phyloP scores from a whole-genome alignment of 2,329 filamentous ascomycete species.

The Rhexocercosporidium sp. region DNA sequence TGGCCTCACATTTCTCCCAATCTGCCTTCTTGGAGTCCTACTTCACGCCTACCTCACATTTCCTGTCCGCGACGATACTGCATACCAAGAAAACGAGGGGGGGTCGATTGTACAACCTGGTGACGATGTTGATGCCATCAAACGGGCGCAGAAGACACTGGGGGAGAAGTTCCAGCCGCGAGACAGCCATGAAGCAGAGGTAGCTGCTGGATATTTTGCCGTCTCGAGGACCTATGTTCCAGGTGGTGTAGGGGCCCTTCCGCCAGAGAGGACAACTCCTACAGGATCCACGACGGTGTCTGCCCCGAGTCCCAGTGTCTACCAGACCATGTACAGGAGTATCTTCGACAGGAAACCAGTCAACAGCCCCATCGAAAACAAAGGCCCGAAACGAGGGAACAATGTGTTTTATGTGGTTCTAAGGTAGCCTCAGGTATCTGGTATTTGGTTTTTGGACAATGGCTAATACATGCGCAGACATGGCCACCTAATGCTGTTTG shows the following conservation, averaged over 20 bases:
- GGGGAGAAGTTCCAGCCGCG: conserved; percentile 65
- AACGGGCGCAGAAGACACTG: conserved; percentile 61
- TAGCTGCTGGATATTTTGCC: conserved; percentile 92
- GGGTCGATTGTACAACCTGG: conserved; percentile 59
- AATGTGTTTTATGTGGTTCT: conserved; percentile 95
- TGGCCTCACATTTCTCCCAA: conserved; percentile 85
- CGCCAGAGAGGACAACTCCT: conserved; percentile 83
- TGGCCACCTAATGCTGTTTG: conserved; percentile 96
- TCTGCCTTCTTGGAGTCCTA: conserved; percentile 66
- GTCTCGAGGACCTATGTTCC: conserved; percentile 92
- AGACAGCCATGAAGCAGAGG: conserved; percentile 69
- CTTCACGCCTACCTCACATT: conserved; percentile 72
- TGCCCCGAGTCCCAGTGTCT: conserved; percentile 88
- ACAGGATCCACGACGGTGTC: conserved; percentile 76
- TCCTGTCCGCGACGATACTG: conserved; percentile 55
- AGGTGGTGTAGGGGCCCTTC: conserved; percentile 90
- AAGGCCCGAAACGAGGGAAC: conserved; percentile 61
- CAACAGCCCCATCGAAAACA: conserved; percentile 42
- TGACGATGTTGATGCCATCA: conserved; percentile 70
- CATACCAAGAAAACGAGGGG: conserved; percentile 41
- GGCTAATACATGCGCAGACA: conserved; percentile 60
- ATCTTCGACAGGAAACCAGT: conserved; percentile 83
- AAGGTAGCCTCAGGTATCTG: conserved; percentile 58
- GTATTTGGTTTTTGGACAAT: neutral
- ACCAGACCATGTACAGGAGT: conserved; percentile 97